Conservation (phyloP, 2,329 filamentous ascomycete species). For the Apiospora phragmitis region DNA sequence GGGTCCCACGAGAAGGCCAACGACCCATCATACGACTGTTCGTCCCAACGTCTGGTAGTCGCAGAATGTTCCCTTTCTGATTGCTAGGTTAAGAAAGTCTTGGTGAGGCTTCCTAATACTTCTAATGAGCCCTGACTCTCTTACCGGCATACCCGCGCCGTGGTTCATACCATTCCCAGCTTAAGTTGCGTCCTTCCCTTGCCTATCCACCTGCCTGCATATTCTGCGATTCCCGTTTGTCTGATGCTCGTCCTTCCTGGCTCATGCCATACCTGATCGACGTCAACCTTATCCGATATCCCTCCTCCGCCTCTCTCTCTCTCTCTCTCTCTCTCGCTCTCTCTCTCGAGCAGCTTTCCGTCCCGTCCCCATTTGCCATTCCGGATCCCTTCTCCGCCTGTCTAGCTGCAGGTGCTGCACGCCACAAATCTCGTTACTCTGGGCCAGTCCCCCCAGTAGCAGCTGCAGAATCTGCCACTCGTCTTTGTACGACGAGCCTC, state of each 20-base stretch:
- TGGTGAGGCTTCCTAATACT: not conserved
- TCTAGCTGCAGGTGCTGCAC: conserved; percentile 2
- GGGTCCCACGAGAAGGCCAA: not conserved
- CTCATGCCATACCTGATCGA: conserved; percentile 5
- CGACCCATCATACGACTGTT: not conserved
- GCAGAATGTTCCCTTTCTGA: not conserved
- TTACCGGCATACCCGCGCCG: not conserved
- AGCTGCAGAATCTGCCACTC: not conserved
- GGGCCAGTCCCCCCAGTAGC: not conserved
- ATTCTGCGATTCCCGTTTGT: not conserved
- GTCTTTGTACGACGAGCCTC: not conserved
- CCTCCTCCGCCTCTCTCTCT: not conserved
- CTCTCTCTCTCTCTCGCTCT: not conserved
- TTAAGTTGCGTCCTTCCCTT: not conserved
- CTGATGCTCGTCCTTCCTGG: not conserved
- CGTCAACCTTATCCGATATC: conserved; percentile 7
- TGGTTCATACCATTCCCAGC: not conserved
- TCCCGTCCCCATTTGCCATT: not conserved
- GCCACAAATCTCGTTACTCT: not conserved
- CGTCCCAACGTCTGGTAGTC: not conserved
- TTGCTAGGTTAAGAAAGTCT: not conserved
- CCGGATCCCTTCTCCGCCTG: not conserved
- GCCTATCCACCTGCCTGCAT: not conserved
- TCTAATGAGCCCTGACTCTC: too few species aligned
- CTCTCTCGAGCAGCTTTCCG: not conserved